Base-by-base conservation (phyloP, 2,329 filamentous ascomycete species). In the Aspergillus phoenicis region DNA sequence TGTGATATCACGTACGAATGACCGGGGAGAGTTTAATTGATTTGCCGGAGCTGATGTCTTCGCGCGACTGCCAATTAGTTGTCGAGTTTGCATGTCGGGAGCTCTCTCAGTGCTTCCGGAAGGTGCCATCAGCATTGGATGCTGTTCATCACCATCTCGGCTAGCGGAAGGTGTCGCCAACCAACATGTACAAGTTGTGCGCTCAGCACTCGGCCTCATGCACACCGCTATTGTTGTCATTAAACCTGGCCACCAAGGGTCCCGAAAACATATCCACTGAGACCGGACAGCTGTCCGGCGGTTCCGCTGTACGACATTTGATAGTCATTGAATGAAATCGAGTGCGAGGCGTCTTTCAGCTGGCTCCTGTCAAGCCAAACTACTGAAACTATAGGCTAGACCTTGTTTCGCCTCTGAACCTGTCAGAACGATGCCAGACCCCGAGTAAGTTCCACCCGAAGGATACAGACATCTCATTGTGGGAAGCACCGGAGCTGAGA, bases 171-270 rank as follows among this genome's bases (percentile, higher is more conserved):
- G 15, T 33, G 51, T 58, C 26, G 30, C 36, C 43, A 47, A 51
- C 41, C 41, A 59, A 60, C 45, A 28, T 39, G 28, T 51, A 45
- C 53, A 39, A 57, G 49, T 57, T 45, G 20, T 43, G 45, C 49
- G 41, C 49, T 61, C 55, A 53, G n/a, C 33, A 58, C 24, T 61
- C 62, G 55, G 62, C 52, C 51, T 55, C 49, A 45, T 55, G 53
- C 57, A 64, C 62, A 64, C 62, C 62, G 62, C 62, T 53, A 51
- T 41, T 55, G 20, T 36, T 13, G n/a, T 36, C 26, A 47, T 45
- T 22, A 22, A 30, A 47, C 20, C 17, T 33, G 26, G 20, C 10
- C 45, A 48, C 45, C n/a, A 43, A n/a, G 10, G 47, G 17, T 30
- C 28, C 24, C n/a, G 26, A 17, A 26, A 2, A n/a, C 47, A 33